Evolutionary conservation across 1,284 basidiomycete genomes (phyloP), one percentile per base, ranked within the genome.

Genomic region (Exobasidium cylindrosporum): DNA sequence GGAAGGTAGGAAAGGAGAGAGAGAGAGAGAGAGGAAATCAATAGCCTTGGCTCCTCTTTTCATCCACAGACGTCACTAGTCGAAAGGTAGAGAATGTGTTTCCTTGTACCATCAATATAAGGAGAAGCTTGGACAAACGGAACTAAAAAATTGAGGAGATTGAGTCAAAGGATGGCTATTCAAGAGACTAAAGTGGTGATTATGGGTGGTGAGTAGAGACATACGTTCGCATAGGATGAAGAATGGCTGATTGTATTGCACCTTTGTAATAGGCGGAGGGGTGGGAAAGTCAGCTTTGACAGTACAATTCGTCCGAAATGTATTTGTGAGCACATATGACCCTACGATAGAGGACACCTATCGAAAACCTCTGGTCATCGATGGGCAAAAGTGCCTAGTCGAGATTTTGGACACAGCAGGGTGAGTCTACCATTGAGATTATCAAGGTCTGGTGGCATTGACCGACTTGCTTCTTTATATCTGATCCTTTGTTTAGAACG

Each of bases 271-370:
- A 69, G 68, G 70, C 26, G 74, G 74, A 30, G 74, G 74, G 17
- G 74, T 77, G 24, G 74, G 74, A 56, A 77, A 77, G 45, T 72
- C 71, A 6, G 74, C 74, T 1, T 54, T 77, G 32, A 75, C 74
- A 1, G 63, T 75, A 0, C 74, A 77, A 49, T 74, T 76, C 53
- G 73, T 77, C 1, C 63, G 69, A 47, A 72, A 72, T 52, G 64
- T 70, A 29, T 77, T 77, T 45, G 72, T 77, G 49, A 66, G 61
- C 59, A 74, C 69, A 21, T 77, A 77, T 55, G 73, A 77, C 57
- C 74, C 74, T 7, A 77, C 74, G 43, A 77, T 77, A 60, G 74
- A 77, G 57, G 74, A 77, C 57, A 72, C 74, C 10, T 77, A 75
- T 24, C 63, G 70, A 50, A 77, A 77, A 47, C 57, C 67, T 7